Evolutionary conservation across 2,329 filamentous ascomycete genomes (phyloP).

Genomic region (Davidsoniella virescens): DNA sequence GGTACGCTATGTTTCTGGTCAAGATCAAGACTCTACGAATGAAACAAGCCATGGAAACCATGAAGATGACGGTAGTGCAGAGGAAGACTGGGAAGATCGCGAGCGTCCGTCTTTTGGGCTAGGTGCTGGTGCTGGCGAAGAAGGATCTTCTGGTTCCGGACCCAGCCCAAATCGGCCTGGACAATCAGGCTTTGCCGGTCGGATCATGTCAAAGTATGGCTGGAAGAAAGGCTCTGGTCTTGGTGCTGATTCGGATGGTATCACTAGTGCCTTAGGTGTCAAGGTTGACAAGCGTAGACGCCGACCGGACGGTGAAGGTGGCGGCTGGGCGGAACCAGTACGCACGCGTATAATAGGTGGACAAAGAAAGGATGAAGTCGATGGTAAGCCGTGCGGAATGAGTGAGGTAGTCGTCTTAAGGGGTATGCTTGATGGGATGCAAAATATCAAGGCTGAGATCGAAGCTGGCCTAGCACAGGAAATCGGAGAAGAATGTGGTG

Average conservation of each 20-base stretch:
- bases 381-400: constrained; percentile 50
- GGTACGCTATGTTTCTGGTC: constrained; percentile 48
- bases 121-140: constrained; percentile 22
- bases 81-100: constrained; percentile 27
- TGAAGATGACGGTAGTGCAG: constrained; percentile 15
- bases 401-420: constrained; percentile 67
- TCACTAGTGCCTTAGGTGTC: constrained; percentile 66
- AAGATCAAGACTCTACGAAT: constrained; percentile 16
- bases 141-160: constrained; percentile 16
- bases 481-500: constrained; percentile 83
- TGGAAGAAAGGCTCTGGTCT: constrained; percentile 81
- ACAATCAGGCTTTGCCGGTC: constrained; percentile 69
- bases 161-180: constrained; percentile 53
- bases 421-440: constrained; percentile 75
- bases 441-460: constrained; percentile 60
- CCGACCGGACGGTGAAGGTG: constrained; percentile 60
- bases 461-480: constrained; percentile 67
- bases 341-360: constrained; percentile 63
- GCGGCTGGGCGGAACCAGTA: constrained; percentile 55
- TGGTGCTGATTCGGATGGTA: constrained; percentile 66
- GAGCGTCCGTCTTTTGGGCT: constrained; percentile 33
- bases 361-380: constrained; percentile 32
- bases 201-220: constrained; percentile 84
- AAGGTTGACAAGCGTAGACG: constrained; percentile 78
- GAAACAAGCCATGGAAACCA: constrained; percentile 7